Percentiles rank a stretch among this genome's conserved stretches.
phyloP scores from a whole-genome alignment of 2,329 filamentous ascomycete species.

The Phyllosticta citrichinensis region DNA sequence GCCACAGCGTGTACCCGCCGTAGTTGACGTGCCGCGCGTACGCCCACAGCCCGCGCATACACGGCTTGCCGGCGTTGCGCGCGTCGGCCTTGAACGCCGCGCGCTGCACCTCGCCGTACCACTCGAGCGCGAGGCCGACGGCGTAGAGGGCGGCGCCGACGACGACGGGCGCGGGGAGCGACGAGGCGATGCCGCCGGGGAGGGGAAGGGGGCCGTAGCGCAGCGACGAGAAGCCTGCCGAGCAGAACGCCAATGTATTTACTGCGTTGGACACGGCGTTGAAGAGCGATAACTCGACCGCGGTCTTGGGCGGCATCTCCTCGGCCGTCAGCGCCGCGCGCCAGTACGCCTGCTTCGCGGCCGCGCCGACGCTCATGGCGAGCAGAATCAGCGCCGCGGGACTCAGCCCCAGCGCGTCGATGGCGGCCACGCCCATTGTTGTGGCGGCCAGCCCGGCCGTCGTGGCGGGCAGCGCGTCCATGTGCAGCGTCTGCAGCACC shows the following conservation, averaged over 20 bases:
- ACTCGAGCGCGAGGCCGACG: slow-evolving; percentile 45
- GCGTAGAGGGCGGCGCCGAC: slow-evolving; percentile 42
- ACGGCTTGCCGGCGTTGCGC: slow-evolving; percentile 43
- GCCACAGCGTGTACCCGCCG: slow-evolving; percentile 43
- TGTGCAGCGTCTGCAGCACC: slow-evolving; percentile 38
- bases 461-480: slow-evolving; percentile 30
- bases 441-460: slow-evolving; percentile 25
- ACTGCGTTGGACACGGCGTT: slow-evolving; percentile 47
- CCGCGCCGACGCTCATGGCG: slow-evolving; percentile 42
- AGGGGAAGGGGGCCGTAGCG: slow-evolving; percentile 20
- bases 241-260: slow-evolving; percentile 46
- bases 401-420: slow-evolving; percentile 39
- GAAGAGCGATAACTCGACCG: slow-evolving; percentile 37
- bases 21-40: slow-evolving; percentile 47
- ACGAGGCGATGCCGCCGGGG: slow-evolving; percentile 17
- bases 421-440: slow-evolving; percentile 15
- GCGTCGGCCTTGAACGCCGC: slow-evolving; percentile 41
- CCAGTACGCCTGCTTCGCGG: slow-evolving; percentile 50
- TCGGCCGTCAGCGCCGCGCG: slow-evolving; percentile 38
- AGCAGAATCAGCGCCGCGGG: slow-evolving; percentile 43
- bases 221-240: slow-evolving; percentile 38
- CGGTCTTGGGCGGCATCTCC: slow-evolving; percentile 36
- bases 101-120: slow-evolving; percentile 48
- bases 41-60: slow-evolving; percentile 39
- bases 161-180: slow-evolving; percentile 32